These are phyloP conservation scores for Globisporangium mamillatum DNA, from an alignment of 352 stramenopile species.

Conservation along the genomic window DNA sequence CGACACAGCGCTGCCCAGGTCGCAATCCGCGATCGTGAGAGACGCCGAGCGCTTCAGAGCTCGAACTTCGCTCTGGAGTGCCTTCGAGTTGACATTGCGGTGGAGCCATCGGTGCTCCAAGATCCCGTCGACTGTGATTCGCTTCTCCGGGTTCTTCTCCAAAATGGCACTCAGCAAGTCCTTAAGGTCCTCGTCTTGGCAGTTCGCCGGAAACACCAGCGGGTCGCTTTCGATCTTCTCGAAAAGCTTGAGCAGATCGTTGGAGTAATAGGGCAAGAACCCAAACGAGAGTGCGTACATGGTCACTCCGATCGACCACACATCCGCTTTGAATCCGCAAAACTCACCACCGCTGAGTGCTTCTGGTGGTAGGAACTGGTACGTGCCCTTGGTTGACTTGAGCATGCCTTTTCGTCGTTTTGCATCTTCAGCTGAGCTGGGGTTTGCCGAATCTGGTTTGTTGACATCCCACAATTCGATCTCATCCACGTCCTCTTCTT, in stretches of 20 bases:
- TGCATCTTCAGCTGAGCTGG: not conserved
- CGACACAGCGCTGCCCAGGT: slow-evolving; percentile 51
- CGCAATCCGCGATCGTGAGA: slow-evolving; percentile 40
- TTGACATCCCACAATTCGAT: slow-evolving; percentile 49
- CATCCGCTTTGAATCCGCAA: slow-evolving; percentile 83
- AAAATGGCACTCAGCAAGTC: slow-evolving; percentile 72
- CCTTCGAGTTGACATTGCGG: slow-evolving; percentile 54
- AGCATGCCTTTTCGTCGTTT: slow-evolving; percentile 35
- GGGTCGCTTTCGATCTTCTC: slow-evolving; percentile 83
- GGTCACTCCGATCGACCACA: slow-evolving; percentile 91
- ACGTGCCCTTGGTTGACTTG: slow-evolving; percentile 73
- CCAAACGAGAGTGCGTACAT: slow-evolving; percentile 89
- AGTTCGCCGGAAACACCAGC: slow-evolving; percentile 44
- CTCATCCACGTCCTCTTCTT: slow-evolving; percentile 46
- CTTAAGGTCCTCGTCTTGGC: slow-evolving; percentile 49
- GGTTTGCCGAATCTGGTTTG: not conserved
- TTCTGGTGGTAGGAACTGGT: slow-evolving; percentile 72
- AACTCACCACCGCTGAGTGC: slow-evolving; percentile 65
- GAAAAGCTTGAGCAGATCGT: slow-evolving; percentile 84
- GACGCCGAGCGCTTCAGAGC: slow-evolving; percentile 34
- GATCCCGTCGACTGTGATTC: slow-evolving; percentile 65
- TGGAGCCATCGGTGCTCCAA: slow-evolving; percentile 72
- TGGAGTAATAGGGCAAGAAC: slow-evolving; percentile 86
- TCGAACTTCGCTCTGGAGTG: slow-evolving; percentile 37
- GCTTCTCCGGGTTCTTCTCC: slow-evolving; percentile 69